Evolutionary conservation across 345 rosid species (phyloP).

Genomic region (Gossypium longicalyx): DNA sequence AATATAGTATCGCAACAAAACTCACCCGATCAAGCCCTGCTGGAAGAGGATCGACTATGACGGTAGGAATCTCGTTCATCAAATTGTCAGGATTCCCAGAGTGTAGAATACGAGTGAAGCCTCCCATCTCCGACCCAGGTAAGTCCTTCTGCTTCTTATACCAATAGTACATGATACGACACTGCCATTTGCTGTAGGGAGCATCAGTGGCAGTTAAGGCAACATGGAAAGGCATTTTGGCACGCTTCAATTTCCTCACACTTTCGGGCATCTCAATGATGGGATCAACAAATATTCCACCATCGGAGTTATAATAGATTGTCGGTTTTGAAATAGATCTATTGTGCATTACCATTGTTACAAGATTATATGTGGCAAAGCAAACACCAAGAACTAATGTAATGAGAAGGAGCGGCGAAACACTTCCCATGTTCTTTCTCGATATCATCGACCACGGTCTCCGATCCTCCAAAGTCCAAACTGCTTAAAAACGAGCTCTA

Average conservation of each 20-base stretch:
- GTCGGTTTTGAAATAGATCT: constrained; percentile 31
- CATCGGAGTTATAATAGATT: constrained; percentile 25
- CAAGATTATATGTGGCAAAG: constrained; percentile 74
- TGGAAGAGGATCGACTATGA: constrained; percentile 90
- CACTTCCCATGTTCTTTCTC: constrained; percentile 39
- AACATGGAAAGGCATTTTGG: constrained; percentile 55
- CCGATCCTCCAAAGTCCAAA: background rate
- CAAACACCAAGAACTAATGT: constrained; percentile 58
- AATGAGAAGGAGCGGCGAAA: constrained; percentile 54
- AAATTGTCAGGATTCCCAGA: constrained; percentile 78
- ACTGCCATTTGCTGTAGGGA: constrained; percentile 87
- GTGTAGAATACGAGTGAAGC: constrained; percentile 86
- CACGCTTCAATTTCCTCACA: constrained; percentile 32
- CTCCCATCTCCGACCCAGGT: constrained; percentile 94
- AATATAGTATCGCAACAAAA: background rate
- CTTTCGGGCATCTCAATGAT: constrained; percentile 55
- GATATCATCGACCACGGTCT: constrained; percentile 19
- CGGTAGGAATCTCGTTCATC: constrained; percentile 86
- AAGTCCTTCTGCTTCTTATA: constrained; percentile 64
- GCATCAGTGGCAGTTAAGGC: constrained; percentile 91
- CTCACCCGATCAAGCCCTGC: constrained; percentile 81
- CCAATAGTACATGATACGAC: constrained; percentile 95
- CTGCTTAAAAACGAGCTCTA: background rate
- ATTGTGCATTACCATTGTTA: constrained; percentile 49
- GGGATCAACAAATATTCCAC: constrained; percentile 49